These are phyloP conservation scores for Cercospora sp. DNA, from an alignment of 2,329 filamentous ascomycete species.

Conservation along the genomic window DNA sequence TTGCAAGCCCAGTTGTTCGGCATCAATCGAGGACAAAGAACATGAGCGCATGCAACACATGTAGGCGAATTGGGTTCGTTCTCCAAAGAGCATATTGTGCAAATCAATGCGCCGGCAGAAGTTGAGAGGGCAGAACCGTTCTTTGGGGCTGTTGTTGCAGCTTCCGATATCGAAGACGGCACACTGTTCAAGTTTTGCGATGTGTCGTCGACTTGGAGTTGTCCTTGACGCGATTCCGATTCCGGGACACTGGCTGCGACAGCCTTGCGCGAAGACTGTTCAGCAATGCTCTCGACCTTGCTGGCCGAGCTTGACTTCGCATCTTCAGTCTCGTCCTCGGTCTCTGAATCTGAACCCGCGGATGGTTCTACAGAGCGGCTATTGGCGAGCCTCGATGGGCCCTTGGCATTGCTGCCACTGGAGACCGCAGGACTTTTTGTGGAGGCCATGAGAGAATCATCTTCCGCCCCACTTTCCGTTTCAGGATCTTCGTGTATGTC, in stretches of 20 bases:
- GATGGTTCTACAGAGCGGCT: neutral
- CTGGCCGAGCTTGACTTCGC: neutral
- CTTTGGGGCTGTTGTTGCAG: neutral
- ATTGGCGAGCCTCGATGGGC: neutral
- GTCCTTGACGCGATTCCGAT: neutral
- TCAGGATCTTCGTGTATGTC: slow-evolving; percentile 28
- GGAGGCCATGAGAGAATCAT: neutral
- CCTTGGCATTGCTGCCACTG: neutral
- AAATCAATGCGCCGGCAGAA: slow-evolving; percentile 36
- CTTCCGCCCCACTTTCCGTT: slow-evolving; percentile 33
- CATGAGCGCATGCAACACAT: slow-evolving; percentile 70
- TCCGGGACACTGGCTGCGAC: neutral
- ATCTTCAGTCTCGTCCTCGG: slow-evolving; percentile 19
- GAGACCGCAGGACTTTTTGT: neutral
- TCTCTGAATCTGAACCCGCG: slow-evolving; percentile 19
- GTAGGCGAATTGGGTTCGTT: slow-evolving; percentile 59
- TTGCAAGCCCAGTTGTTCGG: slow-evolving; percentile 65
- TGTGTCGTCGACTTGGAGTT: neutral
- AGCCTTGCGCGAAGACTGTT: neutral
- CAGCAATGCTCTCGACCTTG: neutral
- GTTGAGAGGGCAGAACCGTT: neutral
- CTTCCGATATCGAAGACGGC: neutral
- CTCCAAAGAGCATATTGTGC: slow-evolving; percentile 67
- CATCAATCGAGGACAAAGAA: slow-evolving; percentile 58
- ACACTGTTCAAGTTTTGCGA: neutral